A percentile compares a stretch with the other conserved stretches of the same genome.
Conservation (phyloP, 2,329 filamentous ascomycete species). For the Penicillium sp. region DNA sequence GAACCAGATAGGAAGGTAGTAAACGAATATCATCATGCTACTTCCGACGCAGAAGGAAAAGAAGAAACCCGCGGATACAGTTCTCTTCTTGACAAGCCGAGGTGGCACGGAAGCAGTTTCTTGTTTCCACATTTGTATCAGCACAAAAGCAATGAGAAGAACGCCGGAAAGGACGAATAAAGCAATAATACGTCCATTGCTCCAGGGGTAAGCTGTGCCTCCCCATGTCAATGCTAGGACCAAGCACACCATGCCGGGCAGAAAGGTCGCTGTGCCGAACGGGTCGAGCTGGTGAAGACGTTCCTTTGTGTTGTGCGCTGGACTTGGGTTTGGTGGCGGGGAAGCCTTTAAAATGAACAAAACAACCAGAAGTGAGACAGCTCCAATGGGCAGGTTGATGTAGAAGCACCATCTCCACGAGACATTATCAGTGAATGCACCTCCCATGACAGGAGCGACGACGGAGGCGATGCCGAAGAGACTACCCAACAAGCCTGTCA, state of each 20-base stretch:
- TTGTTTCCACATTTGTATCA: constrained; percentile 33
- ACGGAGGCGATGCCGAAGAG: constrained; percentile 19
- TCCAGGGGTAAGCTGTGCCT: constrained; percentile 44
- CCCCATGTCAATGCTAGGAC: constrained; percentile 50
- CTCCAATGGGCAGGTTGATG: constrained; percentile 37
- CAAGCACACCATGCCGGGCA: constrained; percentile 44
- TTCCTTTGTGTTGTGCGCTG: constrained; percentile 16
- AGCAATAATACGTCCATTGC: constrained; percentile 42
- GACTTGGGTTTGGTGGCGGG: constrained; percentile 26
- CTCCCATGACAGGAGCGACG: constrained; percentile 16
- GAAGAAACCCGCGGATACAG: constrained; percentile 37
- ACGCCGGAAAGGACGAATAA: constrained; percentile 51
- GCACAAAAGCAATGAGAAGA: constrained; percentile 40
- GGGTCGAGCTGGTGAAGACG: constrained; percentile 37
- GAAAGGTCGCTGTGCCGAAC: constrained; percentile 43
- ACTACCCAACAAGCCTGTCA: constrained; percentile 24
- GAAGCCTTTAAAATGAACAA: constrained; percentile 26
- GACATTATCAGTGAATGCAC: constrained; percentile 24
- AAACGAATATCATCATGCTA: constrained; percentile 42
- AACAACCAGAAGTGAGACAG: constrained; percentile 29
- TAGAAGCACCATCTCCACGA: constrained; percentile 45
- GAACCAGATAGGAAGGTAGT: constrained; percentile 47
- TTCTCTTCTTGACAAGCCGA: constrained; percentile 42
- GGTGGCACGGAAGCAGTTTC: constrained; percentile 46
- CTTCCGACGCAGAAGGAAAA: constrained; percentile 42